A percentile compares a stretch with the other conserved stretches of the same genome.
Evolutionary conservation across 352 stramenopile genomes (phyloP).

Genomic region (Globisporangium orthogonon): DNA sequence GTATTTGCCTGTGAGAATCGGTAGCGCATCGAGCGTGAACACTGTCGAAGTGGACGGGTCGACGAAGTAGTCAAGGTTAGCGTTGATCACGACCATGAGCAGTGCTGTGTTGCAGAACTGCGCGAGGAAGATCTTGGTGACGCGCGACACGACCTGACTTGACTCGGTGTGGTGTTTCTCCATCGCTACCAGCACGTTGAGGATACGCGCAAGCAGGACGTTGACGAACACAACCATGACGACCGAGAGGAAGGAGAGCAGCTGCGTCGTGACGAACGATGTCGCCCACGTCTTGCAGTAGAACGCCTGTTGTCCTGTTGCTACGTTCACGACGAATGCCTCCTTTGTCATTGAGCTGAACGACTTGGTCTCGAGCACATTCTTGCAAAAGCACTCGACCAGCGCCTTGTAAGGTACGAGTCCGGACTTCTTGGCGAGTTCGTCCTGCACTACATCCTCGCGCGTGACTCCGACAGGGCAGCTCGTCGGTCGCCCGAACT

Average conservation of each 20-base stretch:
- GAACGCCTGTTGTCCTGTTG: slow-evolving; percentile 22
- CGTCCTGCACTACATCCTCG: slow-evolving; percentile 62
- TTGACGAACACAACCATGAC: slow-evolving; percentile 73
- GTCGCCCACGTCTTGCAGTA: slow-evolving; percentile 72
- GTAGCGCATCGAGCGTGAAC: slow-evolving; percentile 30
- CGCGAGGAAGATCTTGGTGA: slow-evolving; percentile 73
- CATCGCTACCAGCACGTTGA: slow-evolving; percentile 61
- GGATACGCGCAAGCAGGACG: slow-evolving; percentile 49
- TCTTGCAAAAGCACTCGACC: slow-evolving; percentile 80
- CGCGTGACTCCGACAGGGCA: slow-evolving; percentile 53
- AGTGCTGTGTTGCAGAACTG: slow-evolving; percentile 83
- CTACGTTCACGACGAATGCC: slow-evolving; percentile 32
- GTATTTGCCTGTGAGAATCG: slow-evolving; percentile 68
- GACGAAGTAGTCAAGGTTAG: slow-evolving; percentile 67
- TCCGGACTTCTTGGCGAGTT: slow-evolving; percentile 40
- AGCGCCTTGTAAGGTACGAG: slow-evolving; percentile 65
- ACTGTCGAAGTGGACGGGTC: slow-evolving; percentile 5
- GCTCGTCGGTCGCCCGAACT: slow-evolving; percentile 59
- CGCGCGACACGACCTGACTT: slow-evolving; percentile 56
- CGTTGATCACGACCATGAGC: slow-evolving; percentile 74
- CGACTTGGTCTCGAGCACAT: slow-evolving; percentile 37
- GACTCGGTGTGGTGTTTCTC: slow-evolving; percentile 80
- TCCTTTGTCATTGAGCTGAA: slow-evolving; percentile 60
- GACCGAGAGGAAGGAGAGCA: slow-evolving; percentile 54
- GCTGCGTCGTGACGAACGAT: slow-evolving; percentile 59